Conservation (phyloP, 495 filamentous ascomycete species). For the Penicillium odoratum region DNA sequence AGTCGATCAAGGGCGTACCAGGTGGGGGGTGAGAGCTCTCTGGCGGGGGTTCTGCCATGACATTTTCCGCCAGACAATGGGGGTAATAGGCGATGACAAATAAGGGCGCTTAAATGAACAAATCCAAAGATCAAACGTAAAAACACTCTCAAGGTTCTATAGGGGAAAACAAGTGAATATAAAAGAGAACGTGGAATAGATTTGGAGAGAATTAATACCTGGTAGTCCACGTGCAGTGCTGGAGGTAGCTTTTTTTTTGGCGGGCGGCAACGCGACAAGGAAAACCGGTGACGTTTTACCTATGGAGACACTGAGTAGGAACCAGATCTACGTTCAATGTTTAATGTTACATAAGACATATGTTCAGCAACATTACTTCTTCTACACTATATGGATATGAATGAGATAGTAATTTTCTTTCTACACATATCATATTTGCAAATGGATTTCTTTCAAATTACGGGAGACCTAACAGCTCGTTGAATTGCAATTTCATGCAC, state of each 20-base stretch:
- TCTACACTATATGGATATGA: too few relatives aligned
- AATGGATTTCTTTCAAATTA: too few relatives aligned
- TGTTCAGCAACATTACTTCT: too few relatives aligned
- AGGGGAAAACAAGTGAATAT: background rate
- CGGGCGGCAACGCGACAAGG: conserved; percentile 20
- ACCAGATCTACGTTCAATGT: background rate
- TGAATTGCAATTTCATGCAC: background rate
- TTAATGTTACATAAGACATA: background rate
- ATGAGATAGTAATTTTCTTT: too few relatives aligned
- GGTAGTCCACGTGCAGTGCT: background rate
- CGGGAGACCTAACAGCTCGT: background rate
- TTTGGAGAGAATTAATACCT: background rate
- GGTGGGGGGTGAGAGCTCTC: conserved; percentile 50
- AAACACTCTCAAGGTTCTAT: background rate
- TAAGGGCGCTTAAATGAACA: conserved; percentile 1
- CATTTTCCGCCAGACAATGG: conserved; percentile 38
- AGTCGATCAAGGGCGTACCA: conserved; percentile 35
- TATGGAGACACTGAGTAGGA: conserved; percentile 17
- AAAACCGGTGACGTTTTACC: conserved; percentile 31
- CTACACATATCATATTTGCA: too few relatives aligned
- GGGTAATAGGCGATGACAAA: background rate
- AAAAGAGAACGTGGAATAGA: too few relatives aligned
- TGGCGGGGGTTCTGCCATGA: conserved; percentile 53
- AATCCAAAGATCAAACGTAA: conserved; percentile 1
- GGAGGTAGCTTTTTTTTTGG: conserved; percentile 27